These are phyloP conservation scores for Penicillium aurantiogriseum DNA, from an alignment of 2,329 filamentous ascomycete species.

Conservation along the genomic window DNA sequence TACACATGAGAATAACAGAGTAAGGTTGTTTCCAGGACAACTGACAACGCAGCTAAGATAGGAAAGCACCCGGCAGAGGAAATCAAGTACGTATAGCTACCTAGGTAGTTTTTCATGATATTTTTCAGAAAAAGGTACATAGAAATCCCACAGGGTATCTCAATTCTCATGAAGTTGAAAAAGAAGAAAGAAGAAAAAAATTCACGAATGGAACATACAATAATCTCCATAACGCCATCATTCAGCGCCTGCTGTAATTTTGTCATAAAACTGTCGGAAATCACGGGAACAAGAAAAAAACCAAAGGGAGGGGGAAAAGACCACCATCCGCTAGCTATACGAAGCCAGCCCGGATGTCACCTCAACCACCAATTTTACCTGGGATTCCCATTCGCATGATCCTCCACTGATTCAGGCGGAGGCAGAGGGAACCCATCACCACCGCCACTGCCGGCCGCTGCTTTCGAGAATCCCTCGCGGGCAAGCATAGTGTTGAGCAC, in stretches of 20 bases:
- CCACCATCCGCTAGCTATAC: constrained; percentile 19
- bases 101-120: background rate
- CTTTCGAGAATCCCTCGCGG: constrained; percentile 72
- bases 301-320: background rate
- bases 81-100: background rate
- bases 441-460: constrained; percentile 49
- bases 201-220: constrained; percentile 11
- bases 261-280: constrained; percentile 12
- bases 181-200: background rate
- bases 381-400: constrained; percentile 7
- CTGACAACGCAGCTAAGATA: too few species aligned
- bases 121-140: background rate
- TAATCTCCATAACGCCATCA: constrained; percentile 24
- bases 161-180: constrained; percentile 15
- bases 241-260: constrained; percentile 23
- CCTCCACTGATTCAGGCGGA: constrained; percentile 31
- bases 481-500: constrained; percentile 88
- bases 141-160: constrained; percentile 23
- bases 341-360: constrained; percentile 10
- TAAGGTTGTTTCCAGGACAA: too few species aligned
- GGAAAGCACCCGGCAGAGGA: too few species aligned
- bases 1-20: too few species aligned
- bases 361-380: constrained; percentile 10
- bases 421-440: constrained; percentile 45
- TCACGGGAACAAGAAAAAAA: background rate